Evolutionary conservation across 305 asterid genomes (phyloP), one percentile per base, ranked within the genome.

Genomic region (Coffea humblotiana): DNA sequence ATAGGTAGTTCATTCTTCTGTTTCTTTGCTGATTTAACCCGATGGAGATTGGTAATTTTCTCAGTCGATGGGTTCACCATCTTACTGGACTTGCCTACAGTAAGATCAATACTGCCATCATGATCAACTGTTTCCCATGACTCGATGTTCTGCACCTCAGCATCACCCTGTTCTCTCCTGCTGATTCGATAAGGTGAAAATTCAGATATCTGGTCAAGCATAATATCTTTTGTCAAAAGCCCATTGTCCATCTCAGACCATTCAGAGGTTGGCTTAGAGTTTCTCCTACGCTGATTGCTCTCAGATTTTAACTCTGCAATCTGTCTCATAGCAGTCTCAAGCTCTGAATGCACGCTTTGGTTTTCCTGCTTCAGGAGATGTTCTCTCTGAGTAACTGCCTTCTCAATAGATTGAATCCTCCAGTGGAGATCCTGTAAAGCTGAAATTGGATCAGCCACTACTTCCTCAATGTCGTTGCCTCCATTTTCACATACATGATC

Each of bases 161-260:
- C 73, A 47, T 82, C 90, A 66, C 56, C 78, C 58, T 86, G 88
- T 83, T 89, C 93, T 84, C 89, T 89, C 86, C 82, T 89, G 88
- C 91, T 88, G 88, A 82, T 85, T 80, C 88, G 86, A 76, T 88
- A 79, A 37, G 97, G 87, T 18, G 99, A 90, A 85, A 91, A 86
- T 72, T 93, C 96, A 6, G 98, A 93, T 43, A 83, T 79, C 75
- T 92, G 98, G 85, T 96, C 99, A 74, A 96, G 99, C 88, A 94
- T 86, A 8, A 96, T 96, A 77, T 96, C 99, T 84, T 96, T 96
- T 29, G 98, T 90, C 86, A 92, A 74, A 73, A 92, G 90, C 65
- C 88, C 83, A 25, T 75, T 88, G 52, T 92, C 98, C 45, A 82
- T 93, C 88, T 90, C 98, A 6, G 87, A 84, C 86, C 90, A 89